Percentiles rank a stretch among this genome's conserved stretches.
Evolutionary conservation across 2,329 filamentous ascomycete genomes (phyloP).

Genomic region (Fusarium fujikuroi): DNA sequence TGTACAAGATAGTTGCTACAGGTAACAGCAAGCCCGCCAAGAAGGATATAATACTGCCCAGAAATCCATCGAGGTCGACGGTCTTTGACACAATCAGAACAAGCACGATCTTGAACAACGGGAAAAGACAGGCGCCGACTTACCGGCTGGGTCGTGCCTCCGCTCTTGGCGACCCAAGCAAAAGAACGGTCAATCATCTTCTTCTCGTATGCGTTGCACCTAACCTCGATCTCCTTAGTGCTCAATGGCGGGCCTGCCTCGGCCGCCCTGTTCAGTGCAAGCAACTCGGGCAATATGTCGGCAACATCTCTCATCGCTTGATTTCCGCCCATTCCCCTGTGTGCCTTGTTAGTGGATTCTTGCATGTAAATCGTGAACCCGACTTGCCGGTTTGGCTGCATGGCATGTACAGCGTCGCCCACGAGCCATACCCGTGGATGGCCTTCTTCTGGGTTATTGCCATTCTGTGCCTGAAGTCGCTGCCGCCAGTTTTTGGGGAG

Average conservation of each 20-base stretch:
- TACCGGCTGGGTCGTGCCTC: not conserved
- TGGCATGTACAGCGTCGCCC: not conserved
- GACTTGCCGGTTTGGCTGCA: not conserved
- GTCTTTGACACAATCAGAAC: not conserved
- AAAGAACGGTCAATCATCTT: not conserved
- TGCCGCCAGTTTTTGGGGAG: not conserved
- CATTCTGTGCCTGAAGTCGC: not conserved
- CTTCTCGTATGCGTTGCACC: not conserved
- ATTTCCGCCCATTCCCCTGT: not conserved
- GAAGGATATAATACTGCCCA: not conserved
- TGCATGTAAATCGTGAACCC: fast-evolving
- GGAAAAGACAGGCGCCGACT: not conserved
- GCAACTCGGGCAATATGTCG: not conserved
- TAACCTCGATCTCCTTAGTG: not conserved
- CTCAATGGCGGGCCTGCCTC: not conserved
- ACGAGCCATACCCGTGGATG: not conserved
- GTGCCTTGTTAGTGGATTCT: not conserved
- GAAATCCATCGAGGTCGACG: not conserved
- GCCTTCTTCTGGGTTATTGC: not conserved
- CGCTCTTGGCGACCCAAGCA: not conserved
- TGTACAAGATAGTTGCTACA: not conserved
- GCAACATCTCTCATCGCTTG: not conserved
- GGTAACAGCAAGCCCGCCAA: not conserved
- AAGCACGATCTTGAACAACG: too few relatives aligned
- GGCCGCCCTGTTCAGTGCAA: not conserved